Conservation (phyloP, 345 rosid genomes). For the Reutealis trisperma region DNA sequence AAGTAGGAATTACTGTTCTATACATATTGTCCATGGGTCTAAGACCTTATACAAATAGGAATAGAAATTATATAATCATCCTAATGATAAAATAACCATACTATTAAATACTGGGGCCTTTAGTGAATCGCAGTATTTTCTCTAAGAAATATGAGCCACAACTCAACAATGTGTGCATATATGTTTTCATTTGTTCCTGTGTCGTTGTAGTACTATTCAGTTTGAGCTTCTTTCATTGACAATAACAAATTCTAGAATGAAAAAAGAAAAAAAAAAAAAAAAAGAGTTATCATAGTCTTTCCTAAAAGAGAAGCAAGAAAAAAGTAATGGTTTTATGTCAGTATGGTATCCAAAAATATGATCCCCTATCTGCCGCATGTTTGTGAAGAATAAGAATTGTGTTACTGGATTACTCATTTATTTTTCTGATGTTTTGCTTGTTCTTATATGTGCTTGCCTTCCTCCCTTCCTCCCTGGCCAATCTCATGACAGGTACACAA, state of each 20-base stretch:
- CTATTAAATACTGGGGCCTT: too few relatives aligned
- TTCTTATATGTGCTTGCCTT: not conserved
- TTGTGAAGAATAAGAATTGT: not conserved
- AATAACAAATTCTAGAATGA: not conserved
- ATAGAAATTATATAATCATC: too few relatives aligned
- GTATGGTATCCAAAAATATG: not conserved
- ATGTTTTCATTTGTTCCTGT: not conserved
- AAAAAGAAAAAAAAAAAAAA: not conserved
- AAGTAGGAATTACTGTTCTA: too few relatives aligned
- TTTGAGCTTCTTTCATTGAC: not conserved
- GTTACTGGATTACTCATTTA: not conserved
- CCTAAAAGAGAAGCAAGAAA: not conserved
- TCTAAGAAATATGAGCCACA: too few relatives aligned
- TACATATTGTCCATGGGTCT: too few relatives aligned
- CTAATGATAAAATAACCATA: too few relatives aligned
- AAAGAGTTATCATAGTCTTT: not conserved
- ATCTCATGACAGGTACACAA: conserved; percentile 63
- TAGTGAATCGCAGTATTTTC: too few relatives aligned
- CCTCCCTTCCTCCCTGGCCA: not conserved
- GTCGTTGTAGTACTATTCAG: not conserved
- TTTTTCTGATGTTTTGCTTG: not conserved
- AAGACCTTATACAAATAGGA: too few relatives aligned
- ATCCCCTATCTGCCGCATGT: not conserved
- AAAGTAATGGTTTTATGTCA: not conserved
- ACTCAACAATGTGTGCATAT: not conserved